phyloP scores from a whole-genome alignment of 148 eudicot species.

The Camellia japonica region DNA sequence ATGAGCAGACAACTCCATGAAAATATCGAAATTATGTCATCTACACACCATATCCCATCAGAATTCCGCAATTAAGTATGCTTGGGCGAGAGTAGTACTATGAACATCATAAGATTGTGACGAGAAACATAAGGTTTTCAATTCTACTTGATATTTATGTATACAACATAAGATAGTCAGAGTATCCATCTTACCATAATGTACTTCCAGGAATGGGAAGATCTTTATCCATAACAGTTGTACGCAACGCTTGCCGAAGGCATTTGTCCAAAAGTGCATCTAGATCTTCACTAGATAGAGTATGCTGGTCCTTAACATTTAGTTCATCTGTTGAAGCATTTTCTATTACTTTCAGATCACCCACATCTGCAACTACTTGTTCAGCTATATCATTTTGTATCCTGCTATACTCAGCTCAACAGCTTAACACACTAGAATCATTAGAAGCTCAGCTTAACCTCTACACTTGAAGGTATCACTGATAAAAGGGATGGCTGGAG shows the following conservation, averaged over 20 bases:
- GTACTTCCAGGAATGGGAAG: conserved; percentile 95
- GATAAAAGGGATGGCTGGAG: no score
- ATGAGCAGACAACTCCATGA: no score
- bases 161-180: background rate
- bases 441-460: no score
- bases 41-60: no score
- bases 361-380: conserved; percentile 43
- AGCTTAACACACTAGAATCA: no score
- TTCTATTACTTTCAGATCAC: conserved; percentile 49
- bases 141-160: background rate
- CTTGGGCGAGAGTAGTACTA: no score
- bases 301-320: conserved; percentile 48
- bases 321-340: conserved; percentile 31
- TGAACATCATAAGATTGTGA: background rate
- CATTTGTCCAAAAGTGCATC: conserved; percentile 81
- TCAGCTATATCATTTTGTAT: conserved; percentile 30
- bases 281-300: conserved; percentile 59
- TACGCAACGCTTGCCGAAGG: conserved; percentile 91
- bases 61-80: no score
- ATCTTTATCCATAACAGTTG: conserved; percentile 83
- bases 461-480: no score
- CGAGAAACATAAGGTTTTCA: conserved; percentile 1
- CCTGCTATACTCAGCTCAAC: no score
- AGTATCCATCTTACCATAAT: conserved; percentile 58
- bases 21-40: no score